Evolutionary conservation across 2,329 filamentous ascomycete genomes (phyloP), one percentile per base, ranked within the genome.

Genomic region (Sporothrix globosa): DNA sequence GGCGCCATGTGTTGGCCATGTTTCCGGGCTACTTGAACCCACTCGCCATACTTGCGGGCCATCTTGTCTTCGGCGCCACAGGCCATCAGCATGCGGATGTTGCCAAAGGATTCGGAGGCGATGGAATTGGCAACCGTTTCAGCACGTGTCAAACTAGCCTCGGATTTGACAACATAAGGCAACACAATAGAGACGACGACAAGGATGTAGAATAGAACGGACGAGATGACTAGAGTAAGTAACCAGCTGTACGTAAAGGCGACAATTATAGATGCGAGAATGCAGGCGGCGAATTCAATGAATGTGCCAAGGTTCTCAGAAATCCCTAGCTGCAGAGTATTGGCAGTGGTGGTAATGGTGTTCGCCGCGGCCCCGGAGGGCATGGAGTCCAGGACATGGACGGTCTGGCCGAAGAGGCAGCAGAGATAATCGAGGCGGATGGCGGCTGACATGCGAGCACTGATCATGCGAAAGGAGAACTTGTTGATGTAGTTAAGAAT

Each of bases 341-440:
- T 90, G 72, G 87, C 86, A 1, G 87, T 88, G 1, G 86, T 84
- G 0, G 88, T 90, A 72, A 91, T 90, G 48, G 88, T 88, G 17
- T 83, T 83, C 0, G 88, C 87, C 0, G 87, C 85, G n/a, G 86
- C 82, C 1, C 89, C 89, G 0, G 87, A 81, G 0, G 87, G 84
- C 82, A 89, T 86, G 19, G 86, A 87, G 77, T 92, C 90, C 58
- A 92, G 86, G 48, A 90, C 87, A 72, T 89, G 86, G 60, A 92
- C 86, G 65, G 88, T 87, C 77, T 92, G 89, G 2, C 82, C 80
- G 66, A 93, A 88, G 4, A 92, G 83, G 52, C 83, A 82, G 61
- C 85, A 82, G 19, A 93, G 82, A 74, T 91, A 93, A 74, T 88
- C 83, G 44, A 89, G 83, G 39, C 91, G 83, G 65, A 90, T 83